Conservation (phyloP, 1,284 basidiomycete genomes). For the Ceratobasidium sp. region DNA sequence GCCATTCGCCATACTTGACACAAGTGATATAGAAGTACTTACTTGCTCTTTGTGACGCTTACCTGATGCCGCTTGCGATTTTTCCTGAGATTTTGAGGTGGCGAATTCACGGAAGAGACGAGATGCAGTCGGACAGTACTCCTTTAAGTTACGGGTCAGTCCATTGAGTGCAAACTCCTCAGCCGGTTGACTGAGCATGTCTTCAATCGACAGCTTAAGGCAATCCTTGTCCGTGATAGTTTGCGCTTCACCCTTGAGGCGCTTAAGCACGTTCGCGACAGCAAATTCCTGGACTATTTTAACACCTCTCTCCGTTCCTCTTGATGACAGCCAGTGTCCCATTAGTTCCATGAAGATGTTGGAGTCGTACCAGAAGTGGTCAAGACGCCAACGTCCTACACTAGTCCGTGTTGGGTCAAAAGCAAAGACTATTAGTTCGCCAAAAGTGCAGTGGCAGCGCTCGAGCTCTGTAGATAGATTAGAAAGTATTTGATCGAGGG, state of each 20-base stretch:
- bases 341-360: constrained; percentile 1
- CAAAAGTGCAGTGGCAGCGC: background rate
- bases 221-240: background rate
- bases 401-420: constrained; percentile 12
- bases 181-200: background rate
- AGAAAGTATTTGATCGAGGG: background rate
- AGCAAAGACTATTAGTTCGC: background rate
- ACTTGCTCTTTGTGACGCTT: constrained; percentile 13
- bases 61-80: background rate
- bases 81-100: background rate
- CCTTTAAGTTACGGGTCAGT: background rate
- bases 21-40: background rate
- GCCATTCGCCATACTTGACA: no score
- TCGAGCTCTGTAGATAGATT: background rate
- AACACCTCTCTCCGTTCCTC: background rate
- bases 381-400: background rate
- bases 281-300: constrained; percentile 16
- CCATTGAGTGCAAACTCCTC: constrained; percentile 1
- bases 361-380: constrained; percentile 12
- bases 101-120: background rate
- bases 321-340: background rate
- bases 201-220: background rate
- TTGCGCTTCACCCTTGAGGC: background rate
- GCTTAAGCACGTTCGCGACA: background rate
- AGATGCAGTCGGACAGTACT: background rate